Base-by-base conservation (phyloP, 495 filamentous ascomycete genomes). In the Penicillium goetzii region DNA sequence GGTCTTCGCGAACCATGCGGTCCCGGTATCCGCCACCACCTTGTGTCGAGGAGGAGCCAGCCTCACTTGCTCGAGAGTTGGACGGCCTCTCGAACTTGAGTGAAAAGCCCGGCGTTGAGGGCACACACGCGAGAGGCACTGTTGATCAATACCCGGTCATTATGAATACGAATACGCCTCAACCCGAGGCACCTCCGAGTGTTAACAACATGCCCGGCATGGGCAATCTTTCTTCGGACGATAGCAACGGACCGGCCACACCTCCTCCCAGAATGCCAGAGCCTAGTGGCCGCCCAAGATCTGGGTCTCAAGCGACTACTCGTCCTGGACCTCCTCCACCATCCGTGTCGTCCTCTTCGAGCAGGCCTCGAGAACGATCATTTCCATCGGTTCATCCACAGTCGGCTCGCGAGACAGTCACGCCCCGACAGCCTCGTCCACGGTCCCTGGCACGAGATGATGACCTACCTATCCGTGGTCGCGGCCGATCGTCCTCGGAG, bases 131-230 rank as follows among this genome's bases (percentile, higher is more conserved):
- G 62, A 72, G 80, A 60, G 82, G 82, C 40, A 72, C 72, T 26
- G 64, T 83, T 61, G 79, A 83, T 58, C 82, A 85, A 59, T 71
- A 73, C 21, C 81, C 81, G 0, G 68, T 85, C 54, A 69, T 85
- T 30, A 58, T 80, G 28, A 62, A 72, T 43, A 61, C 62, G 41
- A 68, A 76, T 41, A 51, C 67, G 9, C 34, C 70, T 51, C 63
- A 65, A 62, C 68, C 67, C 2, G 59, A 54, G 36, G 60, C 60
- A 28, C 65, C 65, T 12, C 58, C 58, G 30, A 62, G 58, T 30
- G 47, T 59, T 11, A 49, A 58, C 30, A 61, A 34, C 38, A 55
- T 71, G 40, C 61, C 61, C 32, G 59, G 68, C 17, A 62, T 73
- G 41, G 67, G 62, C 3, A 68, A 67, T 36, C 60, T 67, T n/a